Conservation (phyloP, 208 protist species). For the Crithidia acanthocephali region DNA sequence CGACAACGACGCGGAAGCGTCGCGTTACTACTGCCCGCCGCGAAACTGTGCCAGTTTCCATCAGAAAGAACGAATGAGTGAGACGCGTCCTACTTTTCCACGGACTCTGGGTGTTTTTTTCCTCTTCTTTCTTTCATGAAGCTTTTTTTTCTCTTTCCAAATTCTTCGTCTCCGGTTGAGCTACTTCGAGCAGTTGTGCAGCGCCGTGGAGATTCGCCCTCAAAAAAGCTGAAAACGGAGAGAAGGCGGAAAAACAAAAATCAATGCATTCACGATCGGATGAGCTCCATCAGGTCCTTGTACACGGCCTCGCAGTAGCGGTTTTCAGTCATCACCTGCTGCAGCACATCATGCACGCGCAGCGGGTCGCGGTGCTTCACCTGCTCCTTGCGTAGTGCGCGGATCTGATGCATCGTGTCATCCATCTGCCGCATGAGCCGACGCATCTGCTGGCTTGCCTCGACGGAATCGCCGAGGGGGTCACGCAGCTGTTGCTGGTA, state of each 20-base stretch:
- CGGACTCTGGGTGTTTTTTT: too few relatives aligned
- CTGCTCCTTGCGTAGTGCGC: conserved; percentile 59
- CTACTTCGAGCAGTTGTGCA: too few relatives aligned
- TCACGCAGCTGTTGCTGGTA: conserved; percentile 54
- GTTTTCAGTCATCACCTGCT: conserved; percentile 72
- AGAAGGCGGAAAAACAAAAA: too few relatives aligned
- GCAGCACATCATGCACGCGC: conserved; percentile 65
- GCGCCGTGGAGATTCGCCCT: too few relatives aligned
- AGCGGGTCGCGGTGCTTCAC: conserved; percentile 43
- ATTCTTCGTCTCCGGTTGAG: too few relatives aligned
- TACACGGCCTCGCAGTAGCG: conserved; percentile 77
- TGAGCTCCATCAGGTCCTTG: conserved; percentile 54
- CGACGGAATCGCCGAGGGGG: conserved; percentile 54
- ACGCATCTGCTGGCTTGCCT: conserved; percentile 70
- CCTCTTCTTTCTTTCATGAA: too few relatives aligned
- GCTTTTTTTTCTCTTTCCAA: too few relatives aligned
- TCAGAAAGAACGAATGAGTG: too few relatives aligned
- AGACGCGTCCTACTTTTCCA: too few relatives aligned
- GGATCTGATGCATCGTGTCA: conserved; percentile 65
- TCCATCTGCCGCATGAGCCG: conserved; percentile 62
- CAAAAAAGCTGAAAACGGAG: neutral
- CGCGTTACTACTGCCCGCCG: too few relatives aligned
- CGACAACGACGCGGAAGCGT: too few relatives aligned
- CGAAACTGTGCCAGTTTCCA: too few relatives aligned
- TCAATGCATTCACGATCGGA: conserved; percentile 3